These are phyloP conservation scores for Bjerkandera adusta DNA, from an alignment of 1,284 basidiomycete species.

Conservation along the genomic window DNA sequence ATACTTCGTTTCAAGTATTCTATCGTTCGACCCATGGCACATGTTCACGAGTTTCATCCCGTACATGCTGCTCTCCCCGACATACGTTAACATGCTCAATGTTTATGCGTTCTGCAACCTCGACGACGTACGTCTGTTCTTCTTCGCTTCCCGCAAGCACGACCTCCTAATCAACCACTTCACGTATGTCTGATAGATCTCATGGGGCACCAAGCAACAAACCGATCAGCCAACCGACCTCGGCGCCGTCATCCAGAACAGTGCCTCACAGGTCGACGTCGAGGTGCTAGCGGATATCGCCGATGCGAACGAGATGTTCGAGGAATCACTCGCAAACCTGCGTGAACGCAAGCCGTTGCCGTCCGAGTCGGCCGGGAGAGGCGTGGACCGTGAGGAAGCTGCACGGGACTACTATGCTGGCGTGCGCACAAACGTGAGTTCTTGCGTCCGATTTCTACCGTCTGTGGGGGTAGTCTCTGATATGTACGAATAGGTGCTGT, in stretches of 20 bases:
- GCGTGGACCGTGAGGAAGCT: constrained; percentile 65
- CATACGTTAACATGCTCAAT: constrained; percentile 87
- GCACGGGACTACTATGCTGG: constrained; percentile 89
- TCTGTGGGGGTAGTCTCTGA: constrained; percentile 4
- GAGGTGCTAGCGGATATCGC: constrained; percentile 84
- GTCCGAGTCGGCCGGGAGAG: constrained; percentile 28
- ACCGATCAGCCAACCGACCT: constrained; percentile 68
- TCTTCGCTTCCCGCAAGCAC: neutral
- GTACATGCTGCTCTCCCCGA: constrained; percentile 85
- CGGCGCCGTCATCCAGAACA: constrained; percentile 77
- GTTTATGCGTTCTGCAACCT: constrained; percentile 83
- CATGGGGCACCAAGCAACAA: constrained; percentile 92
- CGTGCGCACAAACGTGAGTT: constrained; percentile 83
- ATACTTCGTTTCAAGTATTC: constrained; percentile 75
- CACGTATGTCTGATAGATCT: constrained; percentile 57
- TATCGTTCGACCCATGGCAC: constrained; percentile 94
- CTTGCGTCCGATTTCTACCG: constrained; percentile 3
- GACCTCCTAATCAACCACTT: constrained; percentile 9
- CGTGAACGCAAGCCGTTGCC: constrained; percentile 61
- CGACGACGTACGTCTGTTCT: constrained; percentile 57
- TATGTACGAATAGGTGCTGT: constrained; percentile 53
- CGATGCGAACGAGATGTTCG: constrained; percentile 88
- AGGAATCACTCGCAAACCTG: constrained; percentile 84
- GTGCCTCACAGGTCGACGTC: constrained; percentile 83
- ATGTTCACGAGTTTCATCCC: constrained; percentile 89